Base-by-base conservation (phyloP, 805 yeast species). In the Priceomyces carsonii region DNA sequence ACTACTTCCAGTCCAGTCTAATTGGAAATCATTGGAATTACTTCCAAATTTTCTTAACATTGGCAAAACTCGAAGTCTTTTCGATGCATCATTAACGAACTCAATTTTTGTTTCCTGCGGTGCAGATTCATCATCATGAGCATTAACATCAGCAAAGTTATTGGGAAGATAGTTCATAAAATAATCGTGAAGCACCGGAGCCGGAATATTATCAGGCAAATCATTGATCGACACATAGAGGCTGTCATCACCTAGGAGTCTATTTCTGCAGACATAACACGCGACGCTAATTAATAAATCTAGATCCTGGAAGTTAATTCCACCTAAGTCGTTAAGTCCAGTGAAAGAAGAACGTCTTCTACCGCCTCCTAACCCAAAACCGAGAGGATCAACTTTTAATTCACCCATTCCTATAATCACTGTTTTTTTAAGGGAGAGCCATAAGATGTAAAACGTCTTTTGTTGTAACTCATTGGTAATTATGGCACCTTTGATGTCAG, bases 271-370 rank as follows among this genome's bases (percentile, higher is more conserved):
- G 15, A 61, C 56, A 29, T 49, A 40, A 23, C 54, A 44, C 4
- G 70, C 70, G 2, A 53, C 38, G 6, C 47, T 43, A 27, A 66
- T 42, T 36, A 66, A 51, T 8, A 65, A 41, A 40, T 60, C 67
- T 38, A 63, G 52, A 41, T 66, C 72, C 36, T 63, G 69, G 51
- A 66, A 66, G 38, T 64, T 65, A 42, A 44, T 50, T 2, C 68
- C 70, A n/a, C 68, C 70, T 40, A 65, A 48, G 4, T 64, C 71
- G 44, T 62, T 61, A 20, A 65, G 34, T 4, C 64, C 64, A 5
- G 65, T 50, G 37, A 63, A 61, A 16, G 70, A 63, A n/a, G 66
- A 59, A 8, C 65, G 56, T 18, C 71, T 44, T 27, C 63, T 43
- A 20, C 37, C 34, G 5, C 35, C 37, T 18, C 48, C 50, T 23